These are phyloP conservation scores for Nicotiana paniculata DNA, from an alignment of 257 asterid genomes.

Conservation along the genomic window DNA sequence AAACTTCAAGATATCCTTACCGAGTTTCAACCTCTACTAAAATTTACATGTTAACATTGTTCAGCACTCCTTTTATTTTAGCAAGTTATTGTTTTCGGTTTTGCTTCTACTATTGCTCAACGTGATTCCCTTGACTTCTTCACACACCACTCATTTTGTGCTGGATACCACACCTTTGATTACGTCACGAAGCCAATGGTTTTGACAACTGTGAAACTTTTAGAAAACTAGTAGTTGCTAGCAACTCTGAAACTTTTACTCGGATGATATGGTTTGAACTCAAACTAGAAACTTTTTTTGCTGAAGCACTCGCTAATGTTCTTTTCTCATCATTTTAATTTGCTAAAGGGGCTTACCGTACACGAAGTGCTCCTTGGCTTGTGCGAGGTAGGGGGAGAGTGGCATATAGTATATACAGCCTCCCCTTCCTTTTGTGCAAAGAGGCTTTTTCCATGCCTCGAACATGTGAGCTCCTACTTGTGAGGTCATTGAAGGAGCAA, in stretches of 20 bases:
- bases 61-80: conserved; percentile 8
- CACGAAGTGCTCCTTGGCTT: background rate
- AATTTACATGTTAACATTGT: conserved; percentile 7
- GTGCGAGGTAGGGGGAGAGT: background rate
- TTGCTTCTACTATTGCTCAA: background rate
- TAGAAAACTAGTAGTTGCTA: background rate
- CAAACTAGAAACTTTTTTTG: background rate
- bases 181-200: background rate
- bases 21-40: background rate
- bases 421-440: background rate
- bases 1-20: conserved; percentile 86
- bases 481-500: background rate
- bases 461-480: background rate
- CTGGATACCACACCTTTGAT: background rate
- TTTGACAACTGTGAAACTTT: background rate
- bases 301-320: background rate
- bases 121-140: background rate
- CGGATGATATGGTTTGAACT: background rate
- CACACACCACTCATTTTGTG: background rate
- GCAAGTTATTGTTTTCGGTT: background rate
- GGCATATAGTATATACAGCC: background rate
- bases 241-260: background rate
- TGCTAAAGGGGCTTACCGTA: background rate
- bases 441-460: background rate
- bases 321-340: background rate